phyloP scores from a whole-genome alignment of 352 stramenopile genomes.

The Phytophthora aleatoria region DNA sequence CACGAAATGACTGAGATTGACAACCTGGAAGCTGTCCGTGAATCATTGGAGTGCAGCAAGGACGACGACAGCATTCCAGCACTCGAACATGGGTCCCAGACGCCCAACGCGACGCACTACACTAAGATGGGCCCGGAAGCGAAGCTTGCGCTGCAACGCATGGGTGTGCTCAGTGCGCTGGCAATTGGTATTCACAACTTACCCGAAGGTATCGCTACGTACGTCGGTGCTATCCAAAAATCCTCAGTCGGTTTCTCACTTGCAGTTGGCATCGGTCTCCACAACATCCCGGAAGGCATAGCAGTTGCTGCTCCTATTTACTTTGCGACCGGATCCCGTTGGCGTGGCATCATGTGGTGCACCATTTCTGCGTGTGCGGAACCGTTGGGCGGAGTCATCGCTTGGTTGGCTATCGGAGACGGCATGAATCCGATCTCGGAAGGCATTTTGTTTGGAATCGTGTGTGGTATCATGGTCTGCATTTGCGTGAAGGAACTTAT shows the following conservation, averaged over 20 bases:
- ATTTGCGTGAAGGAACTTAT: constrained; percentile 92
- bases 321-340: constrained; percentile 93
- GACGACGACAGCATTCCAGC: background rate
- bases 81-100: background rate
- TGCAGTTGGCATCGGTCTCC: constrained; percentile 94
- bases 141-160: constrained; percentile 64
- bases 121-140: constrained; percentile 43
- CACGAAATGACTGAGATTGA: constrained; percentile 37
- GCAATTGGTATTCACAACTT: constrained; percentile 96
- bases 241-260: constrained; percentile 91
- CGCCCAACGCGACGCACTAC: constrained; percentile 17
- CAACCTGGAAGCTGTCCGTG: constrained; percentile 35
- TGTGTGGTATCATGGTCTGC: constrained; percentile 95
- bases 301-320: constrained; percentile 96
- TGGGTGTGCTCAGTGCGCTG: constrained; percentile 91
- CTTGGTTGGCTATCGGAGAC: constrained; percentile 84
- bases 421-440: constrained; percentile 46
- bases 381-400: constrained; percentile 87
- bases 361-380: constrained; percentile 89
- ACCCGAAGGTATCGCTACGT: constrained; percentile 95
- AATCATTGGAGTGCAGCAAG: constrained; percentile 41
- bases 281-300: constrained; percentile 97
- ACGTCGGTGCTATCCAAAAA: constrained; percentile 91
- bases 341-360: constrained; percentile 94
- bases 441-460: constrained; percentile 91